Evolutionary conservation across 768 basidiomycete species (phyloP).

Genomic region (Suillus discolor): DNA sequence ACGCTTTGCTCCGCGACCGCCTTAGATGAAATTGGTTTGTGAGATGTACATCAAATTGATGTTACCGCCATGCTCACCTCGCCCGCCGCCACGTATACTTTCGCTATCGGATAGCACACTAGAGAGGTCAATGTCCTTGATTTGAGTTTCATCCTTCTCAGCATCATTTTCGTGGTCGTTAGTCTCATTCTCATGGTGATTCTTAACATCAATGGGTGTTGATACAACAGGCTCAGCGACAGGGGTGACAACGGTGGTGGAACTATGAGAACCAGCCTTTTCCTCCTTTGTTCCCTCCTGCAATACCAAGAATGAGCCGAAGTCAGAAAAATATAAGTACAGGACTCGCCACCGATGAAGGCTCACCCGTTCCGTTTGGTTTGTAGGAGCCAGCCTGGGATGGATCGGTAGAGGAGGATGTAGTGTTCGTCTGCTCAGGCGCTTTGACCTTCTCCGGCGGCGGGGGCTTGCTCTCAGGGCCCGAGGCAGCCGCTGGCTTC

Average conservation of each 20-base stretch:
- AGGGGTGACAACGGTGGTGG: slow-evolving; percentile 15
- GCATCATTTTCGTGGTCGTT: slow-evolving; percentile 23
- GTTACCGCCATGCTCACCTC: slow-evolving; percentile 17
- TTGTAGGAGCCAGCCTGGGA: slow-evolving; percentile 10
- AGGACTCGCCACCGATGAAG: slow-evolving; percentile 33
- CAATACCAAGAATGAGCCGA: slow-evolving; percentile 28
- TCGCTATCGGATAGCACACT: slow-evolving; percentile 26
- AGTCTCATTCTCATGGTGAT: slow-evolving; percentile 26
- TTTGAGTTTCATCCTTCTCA: slow-evolving; percentile 27
- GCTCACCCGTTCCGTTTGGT: slow-evolving; percentile 28
- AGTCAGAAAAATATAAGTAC: slow-evolving; percentile 27
- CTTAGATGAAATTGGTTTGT: neutral
- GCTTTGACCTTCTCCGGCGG: slow-evolving; percentile 14
- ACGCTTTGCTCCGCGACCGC: neutral
- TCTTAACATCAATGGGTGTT: slow-evolving; percentile 22
- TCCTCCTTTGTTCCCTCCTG: slow-evolving; percentile 19
- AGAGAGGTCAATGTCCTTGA: slow-evolving; percentile 8
- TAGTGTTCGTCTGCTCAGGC: neutral
- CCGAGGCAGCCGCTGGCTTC: neutral
- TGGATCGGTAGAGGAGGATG: neutral
- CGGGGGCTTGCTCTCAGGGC: neutral
- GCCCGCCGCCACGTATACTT: neutral
- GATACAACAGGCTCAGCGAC: slow-evolving; percentile 30
- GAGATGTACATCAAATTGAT: neutral
- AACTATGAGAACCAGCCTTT: neutral